Percentiles rank a stretch among this genome's conserved stretches.
Evolutionary conservation across 345 rosid species (phyloP).

Genomic region (Theobroma cacao): DNA sequence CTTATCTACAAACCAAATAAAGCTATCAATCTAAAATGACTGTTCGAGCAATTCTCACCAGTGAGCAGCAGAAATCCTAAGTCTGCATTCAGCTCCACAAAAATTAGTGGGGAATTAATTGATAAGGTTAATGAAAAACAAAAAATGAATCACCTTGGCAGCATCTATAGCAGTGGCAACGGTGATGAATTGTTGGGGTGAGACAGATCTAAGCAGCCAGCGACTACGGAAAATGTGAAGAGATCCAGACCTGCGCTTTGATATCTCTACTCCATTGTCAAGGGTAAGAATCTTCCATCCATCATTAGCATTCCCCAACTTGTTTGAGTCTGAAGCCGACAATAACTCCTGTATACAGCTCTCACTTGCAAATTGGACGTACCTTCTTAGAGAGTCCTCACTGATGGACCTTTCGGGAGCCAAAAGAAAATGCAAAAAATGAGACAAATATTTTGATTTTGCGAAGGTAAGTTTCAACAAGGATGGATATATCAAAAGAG

Average conservation of each 20-base stretch:
- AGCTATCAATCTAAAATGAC: background rate
- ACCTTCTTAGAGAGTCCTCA: conserved; percentile 70
- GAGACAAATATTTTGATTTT: too few species aligned
- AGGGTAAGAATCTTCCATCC: conserved; percentile 59
- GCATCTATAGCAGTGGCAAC: conserved; percentile 81
- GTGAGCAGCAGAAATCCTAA: too few species aligned
- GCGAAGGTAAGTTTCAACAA: background rate
- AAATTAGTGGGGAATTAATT: background rate
- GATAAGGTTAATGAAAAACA: background rate
- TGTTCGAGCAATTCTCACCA: background rate
- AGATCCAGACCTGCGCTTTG: conserved; percentile 59
- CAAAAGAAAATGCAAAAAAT: background rate
- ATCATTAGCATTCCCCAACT: conserved; percentile 46
- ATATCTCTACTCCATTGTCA: conserved; percentile 66
- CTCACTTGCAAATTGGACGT: conserved; percentile 79
- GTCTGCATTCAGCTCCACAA: too few species aligned
- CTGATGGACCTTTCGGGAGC: conserved; percentile 55
- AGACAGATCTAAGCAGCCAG: conserved; percentile 62
- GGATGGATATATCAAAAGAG: background rate
- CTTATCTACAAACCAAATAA: background rate
- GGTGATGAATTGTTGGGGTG: conserved; percentile 64
- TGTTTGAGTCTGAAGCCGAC: conserved; percentile 60
- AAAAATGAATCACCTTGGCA: conserved; percentile 48
- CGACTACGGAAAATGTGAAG: conserved; percentile 71
- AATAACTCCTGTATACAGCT: conserved; percentile 71